A percentile compares a stretch with the other conserved stretches of the same genome.
Conservation (phyloP, 768 basidiomycete species). For the Boletus bicolor region DNA sequence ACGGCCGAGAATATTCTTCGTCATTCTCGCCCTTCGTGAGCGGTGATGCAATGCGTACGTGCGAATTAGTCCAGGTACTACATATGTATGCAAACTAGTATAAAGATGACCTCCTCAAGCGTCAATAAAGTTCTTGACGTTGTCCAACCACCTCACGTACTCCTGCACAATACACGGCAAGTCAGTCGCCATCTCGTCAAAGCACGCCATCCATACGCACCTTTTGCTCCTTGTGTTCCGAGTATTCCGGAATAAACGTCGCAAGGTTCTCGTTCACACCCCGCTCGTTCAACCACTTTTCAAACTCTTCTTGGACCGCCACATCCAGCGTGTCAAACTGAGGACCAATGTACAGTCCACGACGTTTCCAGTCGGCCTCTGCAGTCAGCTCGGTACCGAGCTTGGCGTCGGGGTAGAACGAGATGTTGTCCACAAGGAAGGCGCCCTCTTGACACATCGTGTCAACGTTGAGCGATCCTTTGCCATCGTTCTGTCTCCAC, state of each 20-base stretch:
- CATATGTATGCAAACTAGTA: background rate
- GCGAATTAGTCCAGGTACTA: constrained; percentile 6
- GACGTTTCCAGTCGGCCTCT: constrained; percentile 91
- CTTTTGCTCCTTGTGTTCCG: constrained; percentile 90
- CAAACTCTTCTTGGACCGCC: constrained; percentile 86
- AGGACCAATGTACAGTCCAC: constrained; percentile 90
- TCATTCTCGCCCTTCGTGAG: constrained; percentile 11
- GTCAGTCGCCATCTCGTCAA: constrained; percentile 6
- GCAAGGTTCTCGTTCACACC: constrained; percentile 83
- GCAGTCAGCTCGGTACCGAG: constrained; percentile 75
- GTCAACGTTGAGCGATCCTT: constrained; percentile 76
- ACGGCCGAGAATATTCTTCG: constrained; percentile 19
- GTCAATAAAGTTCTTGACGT: constrained; percentile 81
- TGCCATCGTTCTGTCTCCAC: constrained; percentile 39
- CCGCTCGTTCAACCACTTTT: constrained; percentile 84
- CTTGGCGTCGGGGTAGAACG: constrained; percentile 74
- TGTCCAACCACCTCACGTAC: constrained; percentile 85
- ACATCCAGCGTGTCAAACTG: constrained; percentile 91
- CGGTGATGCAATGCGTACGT: constrained; percentile 21
- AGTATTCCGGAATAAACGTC: constrained; percentile 84
- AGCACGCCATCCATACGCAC: constrained; percentile 36
- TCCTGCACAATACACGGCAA: constrained; percentile 49
- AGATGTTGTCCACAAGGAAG: constrained; percentile 86
- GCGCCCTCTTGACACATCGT: constrained; percentile 73
- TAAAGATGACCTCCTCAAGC: constrained; percentile 27